These are phyloP conservation scores for Rhynchosporium graminicola DNA, from an alignment of 2,329 filamentous ascomycete species.

Conservation along the genomic window DNA sequence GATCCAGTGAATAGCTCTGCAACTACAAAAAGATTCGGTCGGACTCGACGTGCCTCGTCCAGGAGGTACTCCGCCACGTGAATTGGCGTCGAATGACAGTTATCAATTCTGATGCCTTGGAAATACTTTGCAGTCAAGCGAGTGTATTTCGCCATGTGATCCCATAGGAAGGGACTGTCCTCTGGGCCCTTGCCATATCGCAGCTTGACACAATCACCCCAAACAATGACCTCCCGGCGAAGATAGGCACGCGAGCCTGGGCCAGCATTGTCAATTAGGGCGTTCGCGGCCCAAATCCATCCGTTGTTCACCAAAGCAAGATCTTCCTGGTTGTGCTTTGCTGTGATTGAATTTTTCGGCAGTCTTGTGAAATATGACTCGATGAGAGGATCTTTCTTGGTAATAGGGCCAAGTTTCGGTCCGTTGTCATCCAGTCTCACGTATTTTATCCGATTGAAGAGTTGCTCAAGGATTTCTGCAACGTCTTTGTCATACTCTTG, in stretches of 20 bases:
- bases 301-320: slow-evolving; percentile 92
- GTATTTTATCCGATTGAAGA: slow-evolving; percentile 95
- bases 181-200: slow-evolving; percentile 79
- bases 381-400: slow-evolving; percentile 75
- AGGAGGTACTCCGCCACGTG: slow-evolving; percentile 94
- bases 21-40: slow-evolving; percentile 86
- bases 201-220: slow-evolving; percentile 97
- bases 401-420: slow-evolving; percentile 81
- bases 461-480: slow-evolving; percentile 80
- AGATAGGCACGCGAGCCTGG: slow-evolving; percentile 89
- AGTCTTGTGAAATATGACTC: slow-evolving; percentile 95
- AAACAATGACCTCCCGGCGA: slow-evolving; percentile 93
- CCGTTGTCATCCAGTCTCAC: slow-evolving; percentile 89
- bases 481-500: slow-evolving; percentile 87
- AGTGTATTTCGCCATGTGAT: slow-evolving; percentile 93
- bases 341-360: slow-evolving; percentile 74
- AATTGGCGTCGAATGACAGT: slow-evolving; percentile 94
- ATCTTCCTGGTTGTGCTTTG: slow-evolving; percentile 72
- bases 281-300: slow-evolving; percentile 98
- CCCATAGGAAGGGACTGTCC: slow-evolving; percentile 93
- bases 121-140: slow-evolving; percentile 93
- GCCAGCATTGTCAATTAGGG: slow-evolving; percentile 89
- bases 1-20: slow-evolving; percentile 95
- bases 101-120: slow-evolving; percentile 93
- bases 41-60: slow-evolving; percentile 85